A percentile compares a stretch with the other conserved stretches of the same genome.
Evolutionary conservation across 208 protist genomes (phyloP).

Genomic region (Leishmania arabica): DNA sequence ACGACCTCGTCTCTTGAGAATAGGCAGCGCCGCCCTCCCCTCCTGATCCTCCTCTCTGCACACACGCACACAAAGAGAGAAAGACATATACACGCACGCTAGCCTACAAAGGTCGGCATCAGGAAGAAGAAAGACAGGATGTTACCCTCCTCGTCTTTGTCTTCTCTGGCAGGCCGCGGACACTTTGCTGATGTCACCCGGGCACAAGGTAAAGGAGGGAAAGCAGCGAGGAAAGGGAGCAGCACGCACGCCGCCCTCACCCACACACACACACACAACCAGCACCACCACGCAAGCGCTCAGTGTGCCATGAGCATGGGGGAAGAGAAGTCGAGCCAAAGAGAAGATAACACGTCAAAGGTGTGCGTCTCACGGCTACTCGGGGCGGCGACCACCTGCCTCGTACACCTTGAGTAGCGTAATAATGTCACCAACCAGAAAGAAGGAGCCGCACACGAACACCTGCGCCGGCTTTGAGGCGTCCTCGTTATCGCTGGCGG

Average conservation of each 20-base stretch:
- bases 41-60: neutral
- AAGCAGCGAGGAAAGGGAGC: neutral
- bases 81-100: neutral
- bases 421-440: slow-evolving; percentile 72
- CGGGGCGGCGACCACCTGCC: slow-evolving; percentile 17
- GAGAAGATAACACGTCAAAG: neutral
- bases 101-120: neutral
- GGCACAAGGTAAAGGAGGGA: neutral
- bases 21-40: neutral
- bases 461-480: slow-evolving; percentile 70
- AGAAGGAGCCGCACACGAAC: slow-evolving; percentile 90
- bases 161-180: neutral
- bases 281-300: neutral
- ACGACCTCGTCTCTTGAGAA: neutral
- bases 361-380: neutral
- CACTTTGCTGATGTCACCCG: neutral
- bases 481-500: slow-evolving; percentile 55
- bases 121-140: neutral
- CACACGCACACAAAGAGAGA: neutral
- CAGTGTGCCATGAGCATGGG: neutral
- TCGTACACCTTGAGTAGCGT: slow-evolving; percentile 43
- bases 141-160: neutral
- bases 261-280: neutral
- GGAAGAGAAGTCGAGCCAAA: neutral
- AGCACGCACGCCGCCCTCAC: neutral